Conservation (phyloP, 78 protist species). For the Dictyostelium citrinum region DNA sequence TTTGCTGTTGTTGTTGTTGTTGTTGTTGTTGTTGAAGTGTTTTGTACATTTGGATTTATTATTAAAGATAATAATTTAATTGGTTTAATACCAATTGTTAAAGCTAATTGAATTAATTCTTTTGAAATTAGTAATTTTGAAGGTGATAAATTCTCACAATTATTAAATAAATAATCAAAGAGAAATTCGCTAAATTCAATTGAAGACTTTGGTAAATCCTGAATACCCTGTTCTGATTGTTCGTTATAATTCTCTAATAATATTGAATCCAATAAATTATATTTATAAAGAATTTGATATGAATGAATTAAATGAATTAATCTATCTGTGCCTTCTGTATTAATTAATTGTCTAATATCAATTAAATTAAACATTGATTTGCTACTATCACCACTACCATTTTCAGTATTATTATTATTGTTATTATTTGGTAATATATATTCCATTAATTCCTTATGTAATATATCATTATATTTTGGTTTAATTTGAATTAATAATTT, state of each 20-base stretch:
- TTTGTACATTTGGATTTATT: not conserved
- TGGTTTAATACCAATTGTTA: constrained; percentile 30
- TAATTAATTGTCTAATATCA: constrained; percentile 11
- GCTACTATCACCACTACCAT: not conserved
- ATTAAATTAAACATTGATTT: not conserved
- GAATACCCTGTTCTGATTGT: too few species aligned
- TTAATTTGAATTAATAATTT: not conserved
- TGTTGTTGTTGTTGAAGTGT: not conserved
- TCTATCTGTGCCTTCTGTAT: constrained; percentile 31
- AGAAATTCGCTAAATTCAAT: not conserved
- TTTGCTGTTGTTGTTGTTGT: not conserved
- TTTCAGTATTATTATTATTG: not conserved
- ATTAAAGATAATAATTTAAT: not conserved
- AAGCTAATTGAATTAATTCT: constrained; percentile 3
- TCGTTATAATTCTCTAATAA: not conserved
- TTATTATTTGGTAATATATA: not conserved
- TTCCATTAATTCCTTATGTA: not conserved
- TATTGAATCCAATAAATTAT: constrained; percentile 1
- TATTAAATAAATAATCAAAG: constrained; percentile 5
- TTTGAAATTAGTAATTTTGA: constrained; percentile 28
- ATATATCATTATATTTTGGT: constrained; percentile 16
- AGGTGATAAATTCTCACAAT: constrained; percentile 42
- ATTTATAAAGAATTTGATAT: constrained; percentile 4
- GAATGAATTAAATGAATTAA: not conserved
- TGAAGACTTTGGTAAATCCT: not conserved